These are phyloP conservation scores for Fusarium fujikuroi DNA, from an alignment of 2,329 filamentous ascomycete species.

Conservation along the genomic window DNA sequence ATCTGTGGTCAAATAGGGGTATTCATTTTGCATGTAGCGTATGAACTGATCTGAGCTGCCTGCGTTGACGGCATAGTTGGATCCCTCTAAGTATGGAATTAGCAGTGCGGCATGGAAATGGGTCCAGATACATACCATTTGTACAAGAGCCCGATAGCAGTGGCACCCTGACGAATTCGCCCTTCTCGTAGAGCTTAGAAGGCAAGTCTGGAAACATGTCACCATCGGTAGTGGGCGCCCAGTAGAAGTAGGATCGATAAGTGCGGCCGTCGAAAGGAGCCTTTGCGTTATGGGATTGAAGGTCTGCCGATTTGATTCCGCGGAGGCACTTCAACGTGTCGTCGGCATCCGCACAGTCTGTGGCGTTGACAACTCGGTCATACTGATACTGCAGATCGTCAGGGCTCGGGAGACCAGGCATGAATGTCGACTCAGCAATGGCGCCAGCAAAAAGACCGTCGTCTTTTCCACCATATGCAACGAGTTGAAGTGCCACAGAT, in stretches of 20 bases:
- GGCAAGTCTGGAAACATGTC: constrained; percentile 56
- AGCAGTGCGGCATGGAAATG: background rate
- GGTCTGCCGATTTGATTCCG: constrained; percentile 42
- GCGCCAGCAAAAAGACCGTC: constrained; percentile 59
- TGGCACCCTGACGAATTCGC: constrained; percentile 57
- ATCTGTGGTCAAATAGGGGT: constrained; percentile 53
- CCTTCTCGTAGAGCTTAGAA: constrained; percentile 53
- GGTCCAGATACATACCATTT: constrained; percentile 50
- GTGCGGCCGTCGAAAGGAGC: constrained; percentile 53
- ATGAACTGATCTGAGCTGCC: constrained; percentile 48
- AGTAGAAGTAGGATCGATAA: constrained; percentile 58
- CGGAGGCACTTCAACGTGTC: constrained; percentile 57
- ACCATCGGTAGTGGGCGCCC: constrained; percentile 62
- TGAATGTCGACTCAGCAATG: constrained; percentile 61
- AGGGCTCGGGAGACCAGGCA: constrained; percentile 59
- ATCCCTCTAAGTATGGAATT: constrained; percentile 53
- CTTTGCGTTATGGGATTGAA: constrained; percentile 56
- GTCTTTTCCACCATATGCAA: constrained; percentile 58
- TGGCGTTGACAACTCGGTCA: constrained; percentile 49
- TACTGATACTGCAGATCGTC: constrained; percentile 61
- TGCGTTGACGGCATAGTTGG: constrained; percentile 56
- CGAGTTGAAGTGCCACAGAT: constrained; percentile 65
- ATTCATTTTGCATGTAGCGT: constrained; percentile 59
- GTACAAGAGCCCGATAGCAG: constrained; percentile 57
- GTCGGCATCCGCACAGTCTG: constrained; percentile 49